Evolutionary conservation across 1,139 yeast genomes (phyloP).

Genomic region (Yamadazyma trypodendri): DNA sequence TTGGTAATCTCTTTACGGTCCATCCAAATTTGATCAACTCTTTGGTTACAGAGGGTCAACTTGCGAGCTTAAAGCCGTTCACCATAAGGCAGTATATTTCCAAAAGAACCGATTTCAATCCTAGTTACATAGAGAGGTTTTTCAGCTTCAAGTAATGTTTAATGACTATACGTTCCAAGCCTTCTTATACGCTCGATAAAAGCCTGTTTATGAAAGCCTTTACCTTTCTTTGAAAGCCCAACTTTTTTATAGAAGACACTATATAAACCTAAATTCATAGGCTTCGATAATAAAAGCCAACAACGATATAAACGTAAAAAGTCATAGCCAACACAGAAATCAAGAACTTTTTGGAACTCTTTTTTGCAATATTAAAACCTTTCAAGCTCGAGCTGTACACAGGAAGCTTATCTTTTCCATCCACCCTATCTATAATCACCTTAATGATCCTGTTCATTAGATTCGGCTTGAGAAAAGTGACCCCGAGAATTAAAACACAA

Average conservation of each 20-base stretch:
- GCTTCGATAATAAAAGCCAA: slow-evolving; percentile 5
- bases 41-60: slow-evolving; percentile 77
- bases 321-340: not conserved
- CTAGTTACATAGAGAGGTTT: slow-evolving; percentile 52
- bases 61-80: slow-evolving; percentile 66
- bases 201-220: not conserved
- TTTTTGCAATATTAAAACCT: not conserved
- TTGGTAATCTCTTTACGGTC: slow-evolving; percentile 83
- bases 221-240: not conserved
- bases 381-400: not conserved
- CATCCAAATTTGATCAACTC: slow-evolving; percentile 68
- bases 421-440: not conserved
- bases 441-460: slow-evolving; percentile 2
- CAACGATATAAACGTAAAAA: slow-evolving; percentile 3
- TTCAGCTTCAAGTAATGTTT: slow-evolving; percentile 38
- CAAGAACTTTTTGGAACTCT: not conserved
- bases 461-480: slow-evolving; percentile 11
- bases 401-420: slow-evolving; percentile 1
- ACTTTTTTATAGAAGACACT: too few species aligned
- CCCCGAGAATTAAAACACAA: slow-evolving; percentile 6
- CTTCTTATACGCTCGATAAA: too few species aligned
- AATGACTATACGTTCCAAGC: too few species aligned
- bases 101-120: slow-evolving; percentile 68
- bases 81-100: slow-evolving; percentile 68
- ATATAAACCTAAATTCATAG: too few species aligned